Conservation (phyloP, 495 filamentous ascomycete species). For the Cetradonia linearis region DNA sequence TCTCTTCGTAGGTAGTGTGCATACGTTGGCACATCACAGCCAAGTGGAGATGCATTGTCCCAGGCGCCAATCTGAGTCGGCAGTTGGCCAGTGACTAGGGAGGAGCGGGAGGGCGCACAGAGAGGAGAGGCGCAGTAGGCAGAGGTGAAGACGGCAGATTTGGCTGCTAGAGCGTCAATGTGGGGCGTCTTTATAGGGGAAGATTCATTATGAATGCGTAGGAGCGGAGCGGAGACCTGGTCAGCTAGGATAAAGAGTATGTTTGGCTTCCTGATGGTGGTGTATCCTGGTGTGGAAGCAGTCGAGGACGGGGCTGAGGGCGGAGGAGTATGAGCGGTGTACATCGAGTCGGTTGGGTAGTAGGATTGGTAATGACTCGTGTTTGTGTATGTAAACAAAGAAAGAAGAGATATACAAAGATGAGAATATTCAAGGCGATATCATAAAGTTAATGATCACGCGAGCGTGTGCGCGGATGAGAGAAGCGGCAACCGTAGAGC, state of each 20-base stretch:
- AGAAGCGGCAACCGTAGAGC: background rate
- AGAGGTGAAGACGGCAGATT: constrained; percentile 73
- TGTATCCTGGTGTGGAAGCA: constrained; percentile 15
- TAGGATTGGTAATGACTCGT: background rate
- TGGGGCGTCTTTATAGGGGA: constrained; percentile 81
- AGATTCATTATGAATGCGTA: constrained; percentile 70
- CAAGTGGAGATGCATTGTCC: constrained; percentile 72
- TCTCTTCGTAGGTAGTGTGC: constrained; percentile 77
- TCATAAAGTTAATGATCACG: background rate
- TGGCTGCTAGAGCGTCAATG: constrained; percentile 65
- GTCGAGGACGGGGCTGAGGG: constrained; percentile 7
- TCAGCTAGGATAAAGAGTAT: constrained; percentile 88
- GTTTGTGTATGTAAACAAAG: background rate
- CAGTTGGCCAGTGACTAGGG: constrained; percentile 78
- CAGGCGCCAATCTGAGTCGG: constrained; percentile 79
- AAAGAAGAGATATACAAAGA: background rate
- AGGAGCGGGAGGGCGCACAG: constrained; percentile 79
- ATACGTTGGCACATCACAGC: constrained; percentile 70
- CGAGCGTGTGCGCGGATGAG: background rate
- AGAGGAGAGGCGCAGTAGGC: constrained; percentile 86
- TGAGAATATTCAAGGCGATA: background rate
- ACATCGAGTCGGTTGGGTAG: background rate
- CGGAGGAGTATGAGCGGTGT: constrained; percentile 8
- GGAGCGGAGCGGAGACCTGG: constrained; percentile 74
- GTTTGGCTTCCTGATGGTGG: constrained; percentile 45